Base-by-base conservation (phyloP, 1,284 basidiomycete genomes). In the Violaceomyces palustris region DNA sequence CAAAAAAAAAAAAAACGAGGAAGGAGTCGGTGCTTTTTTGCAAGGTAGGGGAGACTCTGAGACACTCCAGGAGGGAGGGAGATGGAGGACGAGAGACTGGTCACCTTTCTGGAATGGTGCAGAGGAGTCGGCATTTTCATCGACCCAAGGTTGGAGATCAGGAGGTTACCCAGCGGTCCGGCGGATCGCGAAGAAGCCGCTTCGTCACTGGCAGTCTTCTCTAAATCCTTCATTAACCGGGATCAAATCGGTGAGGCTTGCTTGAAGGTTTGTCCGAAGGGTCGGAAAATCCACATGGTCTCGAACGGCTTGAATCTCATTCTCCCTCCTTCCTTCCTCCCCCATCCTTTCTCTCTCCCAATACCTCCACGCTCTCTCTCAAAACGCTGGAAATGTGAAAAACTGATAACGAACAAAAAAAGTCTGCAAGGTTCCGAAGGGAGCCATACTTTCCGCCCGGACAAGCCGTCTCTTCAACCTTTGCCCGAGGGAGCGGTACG, bases 331-430 rank as follows among this genome's bases (percentile, higher is more conserved):
- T 36, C 6, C 4, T 21, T n/a, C 35, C 26, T 36, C 26, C 15
- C 35, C 23, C 26, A 8, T n/a, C 14, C 26, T 27, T 63, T 12
- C 47, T 63, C 1, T 63, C 61, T 3, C 44, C 46, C 32, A 39
- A 46, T 26, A 60, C 46, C 1, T 60, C 57, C 0, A 46, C 46
- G 6, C 53, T 63, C 2, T 29, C 52, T 0, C 27, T 27, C 0
- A n/a, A 36, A 3, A 44, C 56, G 19, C 31, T 39, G 12, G 41
- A 39, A 3, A 27, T 32, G n/a, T 23, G n/a, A n/a, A n/a, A n/a
- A n/a, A n/a, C n/a, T n/a, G n/a, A n/a, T n/a, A n/a, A n/a, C n/a
- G n/a, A n/a, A n/a, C n/a, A n/a, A n/a, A n/a, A n/a, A n/a, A n/a
- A n/a, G n/a, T n/a, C n/a, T n/a, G n/a, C n/a, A n/a, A n/a, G n/a